These are phyloP conservation scores for Schoenoplectus tabernaemontani DNA, from an alignment of 202 grass and related monocot genomes.

Conservation along the genomic window DNA sequence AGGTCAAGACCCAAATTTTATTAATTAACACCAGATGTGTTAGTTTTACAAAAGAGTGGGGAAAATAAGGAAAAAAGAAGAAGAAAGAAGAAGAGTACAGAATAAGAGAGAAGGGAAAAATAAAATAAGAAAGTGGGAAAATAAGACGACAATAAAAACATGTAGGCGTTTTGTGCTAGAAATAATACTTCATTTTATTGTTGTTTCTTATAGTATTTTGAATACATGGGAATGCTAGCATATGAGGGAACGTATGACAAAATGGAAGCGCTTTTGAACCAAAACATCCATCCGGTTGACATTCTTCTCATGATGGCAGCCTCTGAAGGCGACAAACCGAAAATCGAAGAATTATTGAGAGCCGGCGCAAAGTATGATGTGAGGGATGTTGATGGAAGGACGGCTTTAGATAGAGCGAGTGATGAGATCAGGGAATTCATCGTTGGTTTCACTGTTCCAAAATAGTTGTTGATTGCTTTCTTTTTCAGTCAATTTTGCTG, in stretches of 20 bases:
- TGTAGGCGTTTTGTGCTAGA: too few relatives aligned
- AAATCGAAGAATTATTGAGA: slow-evolving; percentile 76
- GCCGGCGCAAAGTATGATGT: slow-evolving; percentile 71
- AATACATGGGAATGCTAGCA: slow-evolving; percentile 99
- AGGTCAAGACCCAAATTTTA: too few relatives aligned
- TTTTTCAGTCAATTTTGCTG: slow-evolving; percentile 13
- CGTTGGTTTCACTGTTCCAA: slow-evolving; percentile 29
- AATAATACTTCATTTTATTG: too few relatives aligned
- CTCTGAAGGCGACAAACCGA: slow-evolving; percentile 69
- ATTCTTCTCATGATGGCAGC: slow-evolving; percentile 82
- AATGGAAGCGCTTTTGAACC: slow-evolving; percentile 79
- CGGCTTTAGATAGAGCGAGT: slow-evolving; percentile 54
- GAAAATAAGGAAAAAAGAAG: too few relatives aligned
- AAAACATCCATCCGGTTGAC: slow-evolving; percentile 84
- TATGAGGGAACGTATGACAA: slow-evolving; percentile 92
- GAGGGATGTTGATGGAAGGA: slow-evolving; percentile 72
- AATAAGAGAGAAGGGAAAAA: background rate
- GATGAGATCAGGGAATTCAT: slow-evolving; percentile 67
- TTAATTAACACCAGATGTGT: too few relatives aligned
- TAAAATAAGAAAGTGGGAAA: too few relatives aligned
- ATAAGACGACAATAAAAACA: too few relatives aligned
- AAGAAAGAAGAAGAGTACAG: background rate
- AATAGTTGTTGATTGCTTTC: slow-evolving; percentile 25
- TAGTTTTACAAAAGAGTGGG: too few relatives aligned
- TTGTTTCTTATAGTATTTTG: slow-evolving; percentile 53